phyloP scores from a whole-genome alignment of 441 rosid genomes.

The Adansonia grandidieri region DNA sequence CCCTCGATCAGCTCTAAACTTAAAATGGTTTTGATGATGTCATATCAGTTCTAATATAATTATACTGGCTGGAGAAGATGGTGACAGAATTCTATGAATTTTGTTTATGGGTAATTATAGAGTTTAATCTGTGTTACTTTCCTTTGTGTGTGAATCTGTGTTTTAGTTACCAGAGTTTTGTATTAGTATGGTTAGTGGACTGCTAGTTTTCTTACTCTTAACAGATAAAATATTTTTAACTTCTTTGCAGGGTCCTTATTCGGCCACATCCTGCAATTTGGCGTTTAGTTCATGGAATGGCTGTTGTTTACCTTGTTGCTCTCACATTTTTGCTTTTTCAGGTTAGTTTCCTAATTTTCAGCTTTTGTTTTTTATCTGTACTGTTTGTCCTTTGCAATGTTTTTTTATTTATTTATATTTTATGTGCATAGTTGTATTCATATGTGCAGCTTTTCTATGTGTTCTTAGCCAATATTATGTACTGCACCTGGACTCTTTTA shows the following conservation, averaged over 20 bases:
- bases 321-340: constrained; percentile 98
- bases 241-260: constrained; percentile 68
- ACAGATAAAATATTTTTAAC: background rate
- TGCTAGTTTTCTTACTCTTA: background rate
- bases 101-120: background rate
- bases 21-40: background rate
- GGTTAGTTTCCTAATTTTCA: constrained; percentile 47
- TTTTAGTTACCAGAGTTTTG: background rate
- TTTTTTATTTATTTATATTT: background rate
- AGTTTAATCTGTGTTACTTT: background rate
- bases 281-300: constrained; percentile 99
- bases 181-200: background rate
- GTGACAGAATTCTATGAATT: background rate
- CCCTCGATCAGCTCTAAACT: background rate
- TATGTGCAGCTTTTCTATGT: constrained; percentile 6
- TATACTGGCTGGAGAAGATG: background rate
- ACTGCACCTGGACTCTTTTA: background rate
- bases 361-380: too few relatives aligned
- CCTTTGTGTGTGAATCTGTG: too few relatives aligned
- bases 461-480: background rate
- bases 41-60: background rate
- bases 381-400: background rate
- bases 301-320: constrained; percentile 87
- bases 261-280: constrained; percentile 99
- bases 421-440: background rate